Evolutionary conservation across 371 early-diverging fungal species (phyloP), one percentile per base, ranked within the genome.

Genomic region (Mortierella sp.): DNA sequence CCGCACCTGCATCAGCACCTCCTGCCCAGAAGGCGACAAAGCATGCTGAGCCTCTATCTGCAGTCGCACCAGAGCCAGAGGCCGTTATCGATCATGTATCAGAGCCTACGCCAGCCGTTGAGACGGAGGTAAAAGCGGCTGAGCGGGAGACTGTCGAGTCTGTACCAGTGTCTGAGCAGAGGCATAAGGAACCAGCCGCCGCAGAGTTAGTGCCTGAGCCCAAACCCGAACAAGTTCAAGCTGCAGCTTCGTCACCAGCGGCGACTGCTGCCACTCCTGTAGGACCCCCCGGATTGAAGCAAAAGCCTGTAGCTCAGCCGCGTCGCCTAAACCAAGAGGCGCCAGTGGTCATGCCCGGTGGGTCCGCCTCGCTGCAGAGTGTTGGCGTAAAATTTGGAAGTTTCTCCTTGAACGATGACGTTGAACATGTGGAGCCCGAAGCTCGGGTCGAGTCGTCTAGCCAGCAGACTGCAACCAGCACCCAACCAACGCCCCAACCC

Each of bases 381-480:
- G 85, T 92, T 27, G 92, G 89, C 56, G 88, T 89, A 52, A 94
- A 91, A 71, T 96, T 93, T 84, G 96, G 91, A 30, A 92, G 90
- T 78, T 80, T 92, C 70, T 86, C 84, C 53, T 84, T 94, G 63
- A 88, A 85, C 21, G 83, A 83, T 39, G 75, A 64, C 19, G 60
- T 68, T 37, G 80, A 79, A 19, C 11, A 56, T 57, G 28, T 55
- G 8, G 64, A 19, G 49, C 48, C 63, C 17, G 60, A 46, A 70
- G 39, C 14, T 50, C 39, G 37, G 17, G 11, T 32, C 19, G 49
- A 55, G 27, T 19, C 37, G 17, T 41, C 44, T 21, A 32, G 15
- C 34, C 26, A 21, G 8, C 41, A 55, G 28, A 27, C 30, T 4
- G 43, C 41, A 24, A 9, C 43, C 9, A 39, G 23, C 41, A 28